Evolutionary conservation across 2,329 filamentous ascomycete species (phyloP).

Genomic region (Gremmenia infestans): DNA sequence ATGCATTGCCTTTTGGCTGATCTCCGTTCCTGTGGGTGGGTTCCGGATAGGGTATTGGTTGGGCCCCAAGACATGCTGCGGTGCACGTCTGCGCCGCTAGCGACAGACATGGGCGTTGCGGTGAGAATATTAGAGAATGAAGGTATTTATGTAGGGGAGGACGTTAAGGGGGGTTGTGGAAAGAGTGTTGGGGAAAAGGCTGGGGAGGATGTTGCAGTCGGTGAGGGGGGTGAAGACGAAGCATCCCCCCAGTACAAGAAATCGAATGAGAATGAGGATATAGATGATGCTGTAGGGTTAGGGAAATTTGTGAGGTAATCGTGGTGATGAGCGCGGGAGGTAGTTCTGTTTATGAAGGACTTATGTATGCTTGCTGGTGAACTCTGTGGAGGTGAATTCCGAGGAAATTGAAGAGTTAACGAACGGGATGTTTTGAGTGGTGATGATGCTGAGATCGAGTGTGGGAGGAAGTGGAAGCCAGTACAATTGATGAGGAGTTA

Average conservation of each 20-base stretch:
- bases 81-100: constrained; percentile 21
- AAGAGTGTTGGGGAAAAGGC: constrained; percentile 8
- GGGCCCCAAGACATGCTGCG: constrained; percentile 23
- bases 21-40: constrained; percentile 29
- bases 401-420: neutral
- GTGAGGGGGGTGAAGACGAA: no score
- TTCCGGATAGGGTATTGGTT: constrained; percentile 31
- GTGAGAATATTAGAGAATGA: no score
- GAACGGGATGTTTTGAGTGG: neutral
- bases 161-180: constrained; percentile 29
- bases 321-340: no score
- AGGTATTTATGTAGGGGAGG: no score
- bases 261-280: neutral
- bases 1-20: constrained; percentile 25
- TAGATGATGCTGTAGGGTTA: no score
- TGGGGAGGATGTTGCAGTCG: neutral
- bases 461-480: neutral
- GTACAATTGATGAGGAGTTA: no score
- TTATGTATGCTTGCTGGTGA: constrained; percentile 10
- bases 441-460: constrained; percentile 8
- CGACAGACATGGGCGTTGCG: constrained; percentile 9
- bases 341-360: constrained; percentile 19
- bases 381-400: neutral
- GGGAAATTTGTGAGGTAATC: no score
- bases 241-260: neutral